These are phyloP conservation scores for Coemansia sp. DNA, from an alignment of 192 early-diverging fungal species.

Conservation along the genomic window DNA sequence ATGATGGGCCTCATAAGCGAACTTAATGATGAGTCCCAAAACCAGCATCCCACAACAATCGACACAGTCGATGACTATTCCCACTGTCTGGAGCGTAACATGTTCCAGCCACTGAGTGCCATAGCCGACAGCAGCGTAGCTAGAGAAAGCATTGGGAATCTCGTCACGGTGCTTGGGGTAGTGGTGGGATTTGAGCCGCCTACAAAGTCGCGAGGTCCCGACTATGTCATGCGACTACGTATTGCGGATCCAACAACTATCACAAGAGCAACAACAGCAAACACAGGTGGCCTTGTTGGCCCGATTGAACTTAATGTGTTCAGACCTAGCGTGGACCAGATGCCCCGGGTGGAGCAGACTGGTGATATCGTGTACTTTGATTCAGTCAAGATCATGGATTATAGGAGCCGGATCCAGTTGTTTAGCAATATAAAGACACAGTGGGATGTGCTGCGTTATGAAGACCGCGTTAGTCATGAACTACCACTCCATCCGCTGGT, in stretches of 20 bases:
- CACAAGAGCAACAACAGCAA: no score
- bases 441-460: slow-evolving; percentile 14
- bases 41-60: not conserved
- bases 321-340: not conserved
- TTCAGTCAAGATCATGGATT: slow-evolving; percentile 4
- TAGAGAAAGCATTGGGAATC: not conserved
- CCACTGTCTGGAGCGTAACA: not conserved
- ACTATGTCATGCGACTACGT: slow-evolving; percentile 13
- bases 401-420: not conserved
- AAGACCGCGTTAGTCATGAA: not conserved
- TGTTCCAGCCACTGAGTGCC: slow-evolving; percentile 6
- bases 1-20: not conserved
- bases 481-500: slow-evolving; percentile 3
- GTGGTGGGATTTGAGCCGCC: slow-evolving; percentile 3
- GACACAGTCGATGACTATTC: not conserved
- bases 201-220: slow-evolving; percentile 7
- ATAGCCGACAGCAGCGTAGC: no score
- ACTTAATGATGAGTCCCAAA: not conserved
- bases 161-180: slow-evolving; percentile 2
- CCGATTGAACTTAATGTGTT: slow-evolving; percentile 11
- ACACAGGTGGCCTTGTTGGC: no score
- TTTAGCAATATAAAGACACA: slow-evolving; percentile 5
- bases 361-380: slow-evolving; percentile 34
- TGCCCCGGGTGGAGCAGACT: slow-evolving; percentile 14
- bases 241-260: slow-evolving; percentile 18